Evolutionary conservation across 176 grass and related monocot species (phyloP), one percentile per base, ranked within the genome.

Genomic region (Avena insularis): DNA sequence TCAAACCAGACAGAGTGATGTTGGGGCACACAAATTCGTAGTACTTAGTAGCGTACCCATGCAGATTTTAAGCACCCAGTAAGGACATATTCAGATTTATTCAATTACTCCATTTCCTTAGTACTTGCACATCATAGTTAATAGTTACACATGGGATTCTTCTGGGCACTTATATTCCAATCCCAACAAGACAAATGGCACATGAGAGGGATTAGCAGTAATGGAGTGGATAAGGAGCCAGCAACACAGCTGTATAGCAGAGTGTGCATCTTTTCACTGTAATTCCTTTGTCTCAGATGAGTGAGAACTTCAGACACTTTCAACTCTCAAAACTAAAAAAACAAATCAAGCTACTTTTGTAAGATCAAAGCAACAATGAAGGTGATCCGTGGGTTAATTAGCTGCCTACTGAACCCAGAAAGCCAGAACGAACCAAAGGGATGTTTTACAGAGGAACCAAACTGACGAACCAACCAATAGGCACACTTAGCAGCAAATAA

Each of bases 161-260:
- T 85, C 51, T 4, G 7, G 69, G 35, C 29, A 79, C 16, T 63
- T 67, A 8, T 8, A 20, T 47, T 63, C 71, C 82, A 69, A 78
- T 70, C 29, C 68, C 59, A 84, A 61, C 62, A 75, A 71, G 36
- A 53, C 29, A 36, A 71, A 80, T 80, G 64, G 10, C 35, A 33
- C 75, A 61, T 86, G 51, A 60, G 17, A 79, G 63, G 13, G 50
- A 79, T 58, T 66, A 85, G 8, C 58, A 15, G 23, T 40, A 38
- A 85, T 66, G 59, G 72, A 20, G 8, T 12, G 46, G 73, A 85
- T 77, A 81, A 88, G 81, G 73, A 87, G 25, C 19, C 40, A 83
- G 9, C 58, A 87, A 20, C 33, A 84, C 12, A 68, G 48, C 13
- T 72, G 35, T 50, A 55, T 2, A 83, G 12, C 35, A 20, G 36